phyloP scores from a whole-genome alignment of 352 stramenopile genomes.

The Phytopythium boreale region DNA sequence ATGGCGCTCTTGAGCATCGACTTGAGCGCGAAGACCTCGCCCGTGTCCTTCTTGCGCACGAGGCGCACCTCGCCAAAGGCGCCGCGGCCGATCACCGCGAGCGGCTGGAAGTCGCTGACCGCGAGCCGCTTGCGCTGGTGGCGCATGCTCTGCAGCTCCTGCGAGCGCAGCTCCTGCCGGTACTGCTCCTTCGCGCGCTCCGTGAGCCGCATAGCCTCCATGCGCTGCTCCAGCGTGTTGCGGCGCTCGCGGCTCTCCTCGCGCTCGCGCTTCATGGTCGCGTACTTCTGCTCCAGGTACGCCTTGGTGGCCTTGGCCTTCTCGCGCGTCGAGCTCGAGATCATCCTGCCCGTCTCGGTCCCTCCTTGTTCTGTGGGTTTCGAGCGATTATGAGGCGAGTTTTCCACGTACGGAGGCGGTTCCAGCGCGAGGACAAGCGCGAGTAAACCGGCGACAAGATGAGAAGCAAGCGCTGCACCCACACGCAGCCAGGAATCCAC shows the following conservation, averaged over 20 bases:
- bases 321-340: slow-evolving; percentile 83
- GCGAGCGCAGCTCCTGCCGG: slow-evolving; percentile 66
- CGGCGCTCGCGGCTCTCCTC: slow-evolving; percentile 77
- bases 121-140: slow-evolving; percentile 79
- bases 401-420: background rate
- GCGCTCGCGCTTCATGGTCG: slow-evolving; percentile 85
- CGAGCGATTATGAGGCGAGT: background rate
- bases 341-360: slow-evolving; percentile 31
- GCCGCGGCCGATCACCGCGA: slow-evolving; percentile 97
- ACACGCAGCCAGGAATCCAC: background rate
- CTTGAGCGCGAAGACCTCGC: slow-evolving; percentile 91
- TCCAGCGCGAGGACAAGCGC: background rate
- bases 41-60: slow-evolving; percentile 78
- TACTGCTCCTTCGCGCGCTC: slow-evolving; percentile 81
- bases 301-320: slow-evolving; percentile 87
- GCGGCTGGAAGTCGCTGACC: slow-evolving; percentile 94
- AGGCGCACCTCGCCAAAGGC: slow-evolving; percentile 98
- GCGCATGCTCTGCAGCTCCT: slow-evolving; percentile 76
- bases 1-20: slow-evolving; percentile 90
- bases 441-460: background rate
- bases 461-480: background rate
- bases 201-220: slow-evolving; percentile 73
- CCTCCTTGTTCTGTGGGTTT: too few species aligned
- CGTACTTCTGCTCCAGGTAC: slow-evolving; percentile 89
- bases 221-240: slow-evolving; percentile 79